These are phyloP conservation scores for Clonostachys byssicola DNA, from an alignment of 2,329 filamentous ascomycete species.

Conservation along the genomic window DNA sequence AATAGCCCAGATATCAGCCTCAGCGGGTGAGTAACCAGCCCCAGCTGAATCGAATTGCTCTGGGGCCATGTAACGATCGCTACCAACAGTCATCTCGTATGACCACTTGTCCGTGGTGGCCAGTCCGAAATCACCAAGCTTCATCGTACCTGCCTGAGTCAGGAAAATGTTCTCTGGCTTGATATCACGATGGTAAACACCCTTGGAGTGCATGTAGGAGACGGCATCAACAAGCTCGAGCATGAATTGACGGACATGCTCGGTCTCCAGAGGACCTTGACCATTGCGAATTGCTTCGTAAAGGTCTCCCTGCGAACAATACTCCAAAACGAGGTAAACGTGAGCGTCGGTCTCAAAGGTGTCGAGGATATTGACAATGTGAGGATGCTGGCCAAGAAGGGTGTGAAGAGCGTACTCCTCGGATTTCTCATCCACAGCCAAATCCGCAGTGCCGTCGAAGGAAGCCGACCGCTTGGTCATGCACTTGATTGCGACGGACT, in stretches of 20 bases:
- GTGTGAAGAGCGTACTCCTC: slow-evolving; percentile 79
- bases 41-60: slow-evolving; percentile 92
- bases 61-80: slow-evolving; percentile 98
- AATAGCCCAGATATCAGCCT: slow-evolving; percentile 96
- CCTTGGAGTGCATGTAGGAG: slow-evolving; percentile 84
- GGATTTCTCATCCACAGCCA: slow-evolving; percentile 77
- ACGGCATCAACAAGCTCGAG: slow-evolving; percentile 87
- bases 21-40: slow-evolving; percentile 84
- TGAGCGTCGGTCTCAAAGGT: slow-evolving; percentile 91
- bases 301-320: slow-evolving; percentile 89
- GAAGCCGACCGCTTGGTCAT: slow-evolving; percentile 75
- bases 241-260: slow-evolving; percentile 98
- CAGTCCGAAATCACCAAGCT: slow-evolving; percentile 93
- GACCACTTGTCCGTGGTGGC: slow-evolving; percentile 89
- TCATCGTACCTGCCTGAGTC: slow-evolving; percentile 80
- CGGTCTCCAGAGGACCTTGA: slow-evolving; percentile 86
- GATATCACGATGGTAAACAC: slow-evolving; percentile 95
- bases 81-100: slow-evolving; percentile 88
- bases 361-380: slow-evolving; percentile 89
- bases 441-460: slow-evolving; percentile 54
- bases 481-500: slow-evolving; percentile 93
- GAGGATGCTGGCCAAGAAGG: slow-evolving; percentile 73
- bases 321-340: slow-evolving; percentile 89
- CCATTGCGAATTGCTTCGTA: slow-evolving; percentile 94
- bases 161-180: slow-evolving; percentile 99